Evolutionary conservation across 331 rosid species (phyloP).

Genomic region (Cydonia oblonga): DNA sequence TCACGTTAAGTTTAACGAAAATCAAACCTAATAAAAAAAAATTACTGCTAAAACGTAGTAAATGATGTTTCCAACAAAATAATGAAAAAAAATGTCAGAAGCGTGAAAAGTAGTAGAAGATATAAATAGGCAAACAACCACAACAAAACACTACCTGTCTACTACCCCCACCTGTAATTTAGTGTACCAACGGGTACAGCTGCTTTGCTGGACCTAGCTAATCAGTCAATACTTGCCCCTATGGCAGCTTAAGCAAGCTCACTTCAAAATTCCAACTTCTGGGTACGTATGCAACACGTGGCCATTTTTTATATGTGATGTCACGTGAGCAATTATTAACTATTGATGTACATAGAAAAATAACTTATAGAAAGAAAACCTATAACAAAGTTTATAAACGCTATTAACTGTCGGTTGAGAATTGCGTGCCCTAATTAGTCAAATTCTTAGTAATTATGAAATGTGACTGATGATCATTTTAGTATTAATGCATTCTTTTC

Average conservation of each 20-base stretch:
- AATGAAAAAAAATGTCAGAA: no score
- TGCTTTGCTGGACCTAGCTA: constrained; percentile 25
- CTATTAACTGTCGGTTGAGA: background rate
- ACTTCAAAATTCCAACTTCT: background rate
- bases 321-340: no score
- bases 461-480: background rate
- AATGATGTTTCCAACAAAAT: no score
- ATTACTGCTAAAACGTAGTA: no score
- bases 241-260: background rate
- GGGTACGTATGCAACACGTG: background rate
- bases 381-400: no score
- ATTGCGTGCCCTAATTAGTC: background rate
- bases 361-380: no score
- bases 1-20: no score
- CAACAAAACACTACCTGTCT: background rate
- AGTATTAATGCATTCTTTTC: background rate
- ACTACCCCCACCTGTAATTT: background rate
- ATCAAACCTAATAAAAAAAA: no score
- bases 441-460: background rate
- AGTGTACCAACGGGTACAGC: background rate
- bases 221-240: background rate
- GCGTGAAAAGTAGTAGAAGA: no score
- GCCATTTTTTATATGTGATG: no score
- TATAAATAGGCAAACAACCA: background rate
- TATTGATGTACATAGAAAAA: no score